Evolutionary conservation across 768 basidiomycete species (phyloP), one percentile per base, ranked within the genome.

Genomic region (Russula lepida): DNA sequence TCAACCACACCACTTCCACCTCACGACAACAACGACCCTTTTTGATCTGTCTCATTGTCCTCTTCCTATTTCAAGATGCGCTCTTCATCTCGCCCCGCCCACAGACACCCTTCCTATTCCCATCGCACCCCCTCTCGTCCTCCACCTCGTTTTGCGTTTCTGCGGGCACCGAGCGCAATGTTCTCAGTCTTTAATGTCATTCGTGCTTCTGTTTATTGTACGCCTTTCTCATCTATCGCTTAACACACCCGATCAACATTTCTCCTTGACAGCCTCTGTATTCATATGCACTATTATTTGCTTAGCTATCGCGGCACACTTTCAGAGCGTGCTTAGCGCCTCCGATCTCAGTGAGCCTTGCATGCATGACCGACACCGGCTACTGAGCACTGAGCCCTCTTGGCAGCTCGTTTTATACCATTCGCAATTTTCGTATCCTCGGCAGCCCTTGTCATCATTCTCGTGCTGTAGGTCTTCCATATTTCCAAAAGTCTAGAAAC

Each of bases 341-440:
- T 88, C 86, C 59, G 88, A 91, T 74, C 85, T 92, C 71, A 92
- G 89, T 92, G 71, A 70, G 86, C 70, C 13, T 43, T 7, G 54
- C 35, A 52, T 8, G 50, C 28, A 17, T 33, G 32, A 53, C n/a
- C 44, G n/a, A n/a, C n/a, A 33, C 44, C 17, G 21, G 4, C 30
- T 23, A 48, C 43, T 23, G 25, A 17, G 9, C 25, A 28, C 46
- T 59, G 33, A 66, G 53, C 55, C 53, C 39, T 58, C 48, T 48
- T 32, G 56, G 8, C 67, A 92, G 90, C 90, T 75, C 89, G 85
- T 75, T 92, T 92, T 70, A 84, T 92, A 41, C 90, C 90, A 19
- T 88, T 90, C 69, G 85, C 90, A 56, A 81, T 92, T 69, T 92
- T 92, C 67, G 88, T 90, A 47, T 88, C 84, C 68, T 78, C 79